Base-by-base conservation (phyloP, 1,284 basidiomycete species). In the Takashimella tepidaria region DNA sequence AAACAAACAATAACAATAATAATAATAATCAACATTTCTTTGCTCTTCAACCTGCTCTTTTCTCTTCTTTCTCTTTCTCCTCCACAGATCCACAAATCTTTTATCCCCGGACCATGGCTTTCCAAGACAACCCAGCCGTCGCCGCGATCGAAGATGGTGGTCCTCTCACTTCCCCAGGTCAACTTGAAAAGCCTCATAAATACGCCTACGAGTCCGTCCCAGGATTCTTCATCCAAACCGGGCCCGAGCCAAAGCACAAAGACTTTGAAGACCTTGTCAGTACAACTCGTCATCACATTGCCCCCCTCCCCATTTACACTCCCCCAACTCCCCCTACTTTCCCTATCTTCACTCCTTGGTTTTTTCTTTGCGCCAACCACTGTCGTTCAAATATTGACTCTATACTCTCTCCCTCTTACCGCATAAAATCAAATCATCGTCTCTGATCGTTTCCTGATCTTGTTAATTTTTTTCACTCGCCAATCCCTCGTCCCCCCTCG, bases 211-310 rank as follows among this genome's bases (percentile, higher is more conserved):
- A 72, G 58, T 57, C 64, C 21, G 63, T 72, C 5, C 60, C 59
- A 48, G 71, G 70, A 3, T 69, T 66, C 61, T 73, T 74, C 55
- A 26, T 66, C 2, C 72, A 73, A 57, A 69, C 67, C 26, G 68
- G 69, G 20, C 66, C 65, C 2, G 49, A 64, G 31, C 61, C 58
- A 12, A 67, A 67, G 57, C 59, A 63, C 47, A 43, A 67, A 46
- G 56, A 59, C 12, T 69, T 66, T 47, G 67, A 72, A 47, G 57
- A 72, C 5, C 63, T 72, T 44, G 72, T 72, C 49, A 53, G 68
- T 60, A 11, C 19, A 10, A 21, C 44, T 10, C 43, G 42, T 43
- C 43, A 22, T 21, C 41, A 21, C 25, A 20, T 21, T 16, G 31
- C 31, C 16, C 10, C 31, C 31, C 10, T 37, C 16, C 31, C 31